Conservation (phyloP, 2,329 filamentous ascomycete genomes). For the Cercospora zeae-maydis region DNA sequence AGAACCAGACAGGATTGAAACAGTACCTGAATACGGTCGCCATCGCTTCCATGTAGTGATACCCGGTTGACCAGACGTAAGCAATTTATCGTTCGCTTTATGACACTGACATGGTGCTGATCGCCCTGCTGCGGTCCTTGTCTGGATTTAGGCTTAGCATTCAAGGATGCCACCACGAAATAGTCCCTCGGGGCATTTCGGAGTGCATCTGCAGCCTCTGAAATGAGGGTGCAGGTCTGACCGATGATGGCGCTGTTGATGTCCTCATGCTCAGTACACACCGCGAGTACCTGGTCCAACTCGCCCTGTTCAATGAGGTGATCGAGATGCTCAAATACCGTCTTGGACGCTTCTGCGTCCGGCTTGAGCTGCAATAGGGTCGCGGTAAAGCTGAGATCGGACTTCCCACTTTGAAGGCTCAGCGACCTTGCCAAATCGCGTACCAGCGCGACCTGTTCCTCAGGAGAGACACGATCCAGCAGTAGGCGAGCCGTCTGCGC, state of each 20-base stretch:
- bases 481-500: slow-evolving; percentile 23
- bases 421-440: slow-evolving; percentile 21
- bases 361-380: slow-evolving; percentile 18
- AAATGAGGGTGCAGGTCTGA: background rate
- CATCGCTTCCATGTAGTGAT: background rate
- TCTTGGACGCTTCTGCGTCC: slow-evolving; percentile 9
- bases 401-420: slow-evolving; percentile 13
- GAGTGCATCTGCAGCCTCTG: background rate
- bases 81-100: background rate
- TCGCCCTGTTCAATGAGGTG: slow-evolving; percentile 18
- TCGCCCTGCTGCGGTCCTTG: background rate
- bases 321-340: slow-evolving; percentile 17
- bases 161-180: background rate
- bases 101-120: background rate
- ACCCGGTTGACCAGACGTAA: slow-evolving; percentile 13
- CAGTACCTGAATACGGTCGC: background rate
- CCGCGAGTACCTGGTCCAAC: slow-evolving; percentile 14
- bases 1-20: slow-evolving; percentile 18
- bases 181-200: slow-evolving; percentile 6
- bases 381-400: slow-evolving; percentile 24
- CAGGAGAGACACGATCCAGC: slow-evolving; percentile 23
- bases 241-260: slow-evolving; percentile 18
- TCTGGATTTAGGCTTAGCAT: background rate
- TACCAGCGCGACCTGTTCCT: slow-evolving; percentile 22
- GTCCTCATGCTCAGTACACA: slow-evolving; percentile 20